These are phyloP conservation scores for Trichocladium uniseriatum DNA, from an alignment of 495 filamentous ascomycete genomes.

Conservation along the genomic window DNA sequence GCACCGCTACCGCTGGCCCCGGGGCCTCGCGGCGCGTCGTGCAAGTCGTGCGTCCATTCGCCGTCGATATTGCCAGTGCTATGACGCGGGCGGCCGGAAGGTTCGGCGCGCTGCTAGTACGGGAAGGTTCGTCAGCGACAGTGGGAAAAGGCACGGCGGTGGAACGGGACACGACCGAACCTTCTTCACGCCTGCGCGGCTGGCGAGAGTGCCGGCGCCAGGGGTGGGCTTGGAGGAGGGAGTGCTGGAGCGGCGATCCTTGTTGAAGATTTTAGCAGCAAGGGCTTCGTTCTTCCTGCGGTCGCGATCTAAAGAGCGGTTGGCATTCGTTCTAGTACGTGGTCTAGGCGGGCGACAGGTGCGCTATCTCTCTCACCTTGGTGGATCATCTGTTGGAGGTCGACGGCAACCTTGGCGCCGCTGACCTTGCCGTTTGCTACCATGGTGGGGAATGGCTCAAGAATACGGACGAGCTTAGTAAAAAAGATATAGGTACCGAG, in stretches of 20 bases:
- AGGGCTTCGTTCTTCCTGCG: slow-evolving; percentile 62
- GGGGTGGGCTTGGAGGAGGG: slow-evolving; percentile 39
- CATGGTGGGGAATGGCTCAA: slow-evolving; percentile 13
- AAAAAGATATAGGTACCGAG: too few relatives aligned
- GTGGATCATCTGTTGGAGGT: slow-evolving; percentile 59
- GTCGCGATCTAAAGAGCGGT: slow-evolving; percentile 47
- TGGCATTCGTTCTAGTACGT: slow-evolving; percentile 5
- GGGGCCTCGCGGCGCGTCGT: slow-evolving; percentile 22
- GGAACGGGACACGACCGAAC: slow-evolving; percentile 31
- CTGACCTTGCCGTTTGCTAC: slow-evolving; percentile 31
- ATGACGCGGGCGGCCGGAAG: slow-evolving; percentile 15
- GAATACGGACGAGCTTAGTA: too few relatives aligned
- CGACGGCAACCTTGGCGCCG: slow-evolving; percentile 38
- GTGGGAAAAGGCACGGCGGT: slow-evolving; percentile 2
- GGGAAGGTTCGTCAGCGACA: slow-evolving; percentile 10
- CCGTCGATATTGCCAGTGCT: slow-evolving; percentile 40
- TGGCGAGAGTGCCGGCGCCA: slow-evolving; percentile 52
- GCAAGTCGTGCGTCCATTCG: slow-evolving; percentile 53
- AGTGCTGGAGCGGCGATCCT: slow-evolving; percentile 51
- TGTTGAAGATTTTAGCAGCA: slow-evolving; percentile 61
- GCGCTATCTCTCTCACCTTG: slow-evolving; percentile 36
- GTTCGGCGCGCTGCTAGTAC: slow-evolving; percentile 12
- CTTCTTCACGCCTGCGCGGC: slow-evolving; percentile 67
- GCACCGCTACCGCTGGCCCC: slow-evolving; percentile 24
- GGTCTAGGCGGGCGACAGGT: neutral